Evolutionary conservation across 2,329 filamentous ascomycete genomes (phyloP).

Genomic region (Zelopaecilomyces penicillatus): DNA sequence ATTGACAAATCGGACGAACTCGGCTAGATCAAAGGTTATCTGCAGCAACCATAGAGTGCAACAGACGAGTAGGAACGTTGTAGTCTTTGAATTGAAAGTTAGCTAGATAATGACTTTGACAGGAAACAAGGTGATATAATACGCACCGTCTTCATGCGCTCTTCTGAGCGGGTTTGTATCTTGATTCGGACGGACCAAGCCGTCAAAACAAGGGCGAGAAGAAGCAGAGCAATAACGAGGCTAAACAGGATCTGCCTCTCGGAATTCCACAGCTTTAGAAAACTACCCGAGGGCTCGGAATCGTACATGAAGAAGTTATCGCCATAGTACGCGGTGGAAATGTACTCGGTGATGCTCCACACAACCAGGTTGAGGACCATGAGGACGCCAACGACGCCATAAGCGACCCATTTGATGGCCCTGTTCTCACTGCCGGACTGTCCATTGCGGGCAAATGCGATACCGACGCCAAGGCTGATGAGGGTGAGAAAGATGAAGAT

Average conservation of each 20-base stretch:
- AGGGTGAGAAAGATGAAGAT: not conserved
- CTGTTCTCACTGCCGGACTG: too few relatives aligned
- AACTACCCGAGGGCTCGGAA: not conserved
- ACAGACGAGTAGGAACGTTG: conserved; percentile 15
- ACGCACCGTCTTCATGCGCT: conserved; percentile 12
- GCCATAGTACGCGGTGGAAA: too few relatives aligned
- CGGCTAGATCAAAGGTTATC: conserved; percentile 16
- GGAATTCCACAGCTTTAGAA: conserved; percentile 7
- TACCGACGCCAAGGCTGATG: not conserved
- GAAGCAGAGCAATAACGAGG: not conserved
- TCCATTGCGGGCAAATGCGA: not conserved
- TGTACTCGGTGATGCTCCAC: too few relatives aligned
- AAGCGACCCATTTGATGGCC: too few relatives aligned
- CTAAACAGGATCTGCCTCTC: conserved; percentile 4
- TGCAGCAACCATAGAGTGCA: conserved; percentile 18
- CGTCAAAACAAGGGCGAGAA: conserved; percentile 12
- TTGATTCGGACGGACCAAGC: conserved; percentile 16
- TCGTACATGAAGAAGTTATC: not conserved
- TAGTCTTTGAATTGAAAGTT: conserved; percentile 8
- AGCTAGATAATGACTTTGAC: not conserved
- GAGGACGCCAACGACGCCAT: too few relatives aligned
- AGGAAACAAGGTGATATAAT: too few relatives aligned
- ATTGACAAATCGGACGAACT: conserved; percentile 7
- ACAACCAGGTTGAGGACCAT: too few relatives aligned
- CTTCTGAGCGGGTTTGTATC: conserved; percentile 8